A percentile compares a stretch with the other conserved stretches of the same genome.
These are phyloP conservation scores for Candida oleophila DNA, from an alignment of 805 yeast species.

Conservation along the genomic window DNA sequence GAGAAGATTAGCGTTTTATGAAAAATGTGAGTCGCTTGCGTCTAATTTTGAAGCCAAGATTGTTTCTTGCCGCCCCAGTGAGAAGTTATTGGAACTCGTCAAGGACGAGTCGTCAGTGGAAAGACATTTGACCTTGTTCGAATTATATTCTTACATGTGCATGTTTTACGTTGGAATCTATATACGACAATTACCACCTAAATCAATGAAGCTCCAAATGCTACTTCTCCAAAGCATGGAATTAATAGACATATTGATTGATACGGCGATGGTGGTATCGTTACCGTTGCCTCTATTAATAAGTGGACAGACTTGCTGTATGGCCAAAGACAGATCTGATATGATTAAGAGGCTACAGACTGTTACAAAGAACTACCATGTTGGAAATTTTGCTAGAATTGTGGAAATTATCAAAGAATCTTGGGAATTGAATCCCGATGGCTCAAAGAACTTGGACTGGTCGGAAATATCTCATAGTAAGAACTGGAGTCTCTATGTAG, in stretches of 20 bases:
- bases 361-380: slow-evolving; percentile 13
- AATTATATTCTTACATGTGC: slow-evolving; percentile 14
- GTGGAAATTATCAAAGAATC: slow-evolving; percentile 15
- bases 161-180: slow-evolving; percentile 14
- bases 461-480: slow-evolving; percentile 13
- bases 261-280: slow-evolving; percentile 14
- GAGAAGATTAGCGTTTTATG: slow-evolving; percentile 8
- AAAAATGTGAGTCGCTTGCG: slow-evolving; percentile 4
- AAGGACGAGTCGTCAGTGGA: slow-evolving; percentile 9
- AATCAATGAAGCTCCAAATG: slow-evolving; percentile 12
- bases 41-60: slow-evolving; percentile 1
- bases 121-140: slow-evolving; percentile 13
- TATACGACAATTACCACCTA: slow-evolving; percentile 14
- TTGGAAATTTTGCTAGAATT: slow-evolving; percentile 16
- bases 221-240: slow-evolving; percentile 9
- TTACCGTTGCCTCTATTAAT: slow-evolving; percentile 21
- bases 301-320: slow-evolving; percentile 24
- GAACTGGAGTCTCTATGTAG: slow-evolving; percentile 4
- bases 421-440: slow-evolving; percentile 20
- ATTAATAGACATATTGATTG: slow-evolving; percentile 14
- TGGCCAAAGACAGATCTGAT: slow-evolving; percentile 16
- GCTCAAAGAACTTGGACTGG: slow-evolving; percentile 20
- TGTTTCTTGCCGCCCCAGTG: slow-evolving; percentile 11
- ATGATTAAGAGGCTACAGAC: slow-evolving; percentile 16
- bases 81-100: slow-evolving; percentile 8